Evolutionary conservation across 192 early-diverging fungal genomes (phyloP).

Genomic region (Coemansia guatemalensis): DNA sequence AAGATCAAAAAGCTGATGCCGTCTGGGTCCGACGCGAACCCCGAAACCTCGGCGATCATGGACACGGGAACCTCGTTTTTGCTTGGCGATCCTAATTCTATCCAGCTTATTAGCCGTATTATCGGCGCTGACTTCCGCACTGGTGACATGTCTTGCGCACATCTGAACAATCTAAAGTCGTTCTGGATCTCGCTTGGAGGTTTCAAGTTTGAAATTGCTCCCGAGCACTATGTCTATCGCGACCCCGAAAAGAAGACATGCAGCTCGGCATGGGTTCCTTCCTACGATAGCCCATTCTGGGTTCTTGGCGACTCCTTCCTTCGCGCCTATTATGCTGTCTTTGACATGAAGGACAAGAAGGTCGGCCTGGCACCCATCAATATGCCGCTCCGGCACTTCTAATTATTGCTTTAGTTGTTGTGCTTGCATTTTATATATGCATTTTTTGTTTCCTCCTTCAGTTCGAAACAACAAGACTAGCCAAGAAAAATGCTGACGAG

Average conservation of each 20-base stretch:
- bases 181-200: conserved; percentile 50
- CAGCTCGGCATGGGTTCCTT: conserved; percentile 52
- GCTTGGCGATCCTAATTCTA: conserved; percentile 47
- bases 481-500: neutral
- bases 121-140: conserved; percentile 53
- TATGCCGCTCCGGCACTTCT: conserved; percentile 48
- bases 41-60: conserved; percentile 51
- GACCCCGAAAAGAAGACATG: conserved; percentile 46
- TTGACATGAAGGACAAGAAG: conserved; percentile 50
- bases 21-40: conserved; percentile 7
- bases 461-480: too few relatives aligned
- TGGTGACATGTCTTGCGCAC: conserved; percentile 48
- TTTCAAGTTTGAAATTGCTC: conserved; percentile 49
- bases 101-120: conserved; percentile 52
- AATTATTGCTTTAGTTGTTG: neutral
- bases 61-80: conserved; percentile 52
- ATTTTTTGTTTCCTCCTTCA: conserved; percentile 1
- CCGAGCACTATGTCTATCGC: conserved; percentile 48
- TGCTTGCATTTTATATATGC: neutral
- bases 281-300: conserved; percentile 54
- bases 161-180: conserved; percentile 41
- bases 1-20: conserved; percentile 46
- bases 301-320: conserved; percentile 53
- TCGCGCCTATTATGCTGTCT: conserved; percentile 54
- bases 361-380: conserved; percentile 54